Base-by-base conservation (phyloP, 2,329 filamentous ascomycete genomes). In the Sarocladiaceae sp. region DNA sequence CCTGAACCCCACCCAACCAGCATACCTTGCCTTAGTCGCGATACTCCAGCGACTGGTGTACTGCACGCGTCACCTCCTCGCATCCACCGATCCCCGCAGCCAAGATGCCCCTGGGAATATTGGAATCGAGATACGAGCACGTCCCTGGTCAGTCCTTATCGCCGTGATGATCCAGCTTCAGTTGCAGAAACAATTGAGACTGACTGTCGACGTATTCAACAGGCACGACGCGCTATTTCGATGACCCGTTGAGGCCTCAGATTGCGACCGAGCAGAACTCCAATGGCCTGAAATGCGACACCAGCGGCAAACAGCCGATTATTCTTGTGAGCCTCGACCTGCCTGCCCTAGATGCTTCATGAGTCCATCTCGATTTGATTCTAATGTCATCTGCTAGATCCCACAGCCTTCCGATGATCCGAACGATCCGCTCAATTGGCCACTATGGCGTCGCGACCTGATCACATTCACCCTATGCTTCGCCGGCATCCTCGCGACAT, bases 361-460 rank as follows among this genome's bases (percentile, higher is more conserved):
- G 13, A 18, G 29, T 40, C 49, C 18, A 22, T n/a, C 28, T 20
- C 39, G 18, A 10, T 8, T 7, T 39, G 36, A 8, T 25, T 37
- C 55, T 63, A 42, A 62, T 56, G 31, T 29, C 17, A 39, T 26
- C 28, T 26, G 20, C 11, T 53, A 77, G 73, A 72, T 77, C 4
- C 93, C 93, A 4, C 93, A 97, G 64, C 93, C 93, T 2, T 92
- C 86, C 56, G 87, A 96, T 67, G 90, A 96, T 66, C 90, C 89
- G 3, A 93, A 95, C 66, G 92, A 97, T 68, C 92, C 90, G 26
- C 75, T 96, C 57, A 78, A 77, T 65, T 97, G 91, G 92, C 87
- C 91, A 20, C 68, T 96, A 55, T 93, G 88, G 88, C 82, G 82
- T 59, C 88, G 91, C 64, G 92, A 97, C 66, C 60, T 88, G 51